Percentiles rank a stretch among this genome's conserved stretches.
phyloP scores from a whole-genome alignment of 768 basidiomycete species.

The Russula dissimulans region DNA sequence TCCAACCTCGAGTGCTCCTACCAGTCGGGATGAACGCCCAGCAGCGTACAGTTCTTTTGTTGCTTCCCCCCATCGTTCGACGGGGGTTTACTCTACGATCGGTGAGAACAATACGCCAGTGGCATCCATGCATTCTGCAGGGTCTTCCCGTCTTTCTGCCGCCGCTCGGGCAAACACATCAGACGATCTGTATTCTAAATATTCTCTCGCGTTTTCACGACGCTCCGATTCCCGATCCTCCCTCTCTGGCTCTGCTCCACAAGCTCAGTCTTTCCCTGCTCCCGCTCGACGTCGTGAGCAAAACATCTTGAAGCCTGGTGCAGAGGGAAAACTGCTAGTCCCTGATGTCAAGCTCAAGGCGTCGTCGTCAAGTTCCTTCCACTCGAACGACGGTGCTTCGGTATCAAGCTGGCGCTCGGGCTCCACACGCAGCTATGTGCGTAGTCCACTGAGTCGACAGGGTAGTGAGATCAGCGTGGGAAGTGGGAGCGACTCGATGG shows the following conservation, averaged over 20 bases:
- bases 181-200: slow-evolving; percentile 47
- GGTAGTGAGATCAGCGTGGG: slow-evolving; percentile 33
- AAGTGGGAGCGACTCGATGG: slow-evolving; percentile 24
- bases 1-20: slow-evolving; percentile 18
- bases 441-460: slow-evolving; percentile 34
- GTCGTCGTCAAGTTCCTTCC: slow-evolving; percentile 27
- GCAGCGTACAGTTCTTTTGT: slow-evolving; percentile 38
- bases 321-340: slow-evolving; percentile 56
- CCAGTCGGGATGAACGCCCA: slow-evolving; percentile 26
- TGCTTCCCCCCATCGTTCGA: slow-evolving; percentile 42
- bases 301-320: slow-evolving; percentile 46
- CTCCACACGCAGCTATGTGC: slow-evolving; percentile 22
- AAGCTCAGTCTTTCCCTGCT: slow-evolving; percentile 26
- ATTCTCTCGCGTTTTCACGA: slow-evolving; percentile 46
- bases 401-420: slow-evolving; percentile 21
- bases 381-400: slow-evolving; percentile 17
- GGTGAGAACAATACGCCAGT: slow-evolving; percentile 25
- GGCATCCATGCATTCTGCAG: slow-evolving; percentile 6
- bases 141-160: slow-evolving; percentile 23
- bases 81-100: slow-evolving; percentile 41
- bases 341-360: slow-evolving; percentile 36
- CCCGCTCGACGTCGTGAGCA: slow-evolving; percentile 39
- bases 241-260: slow-evolving; percentile 26
- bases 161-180: slow-evolving; percentile 21
- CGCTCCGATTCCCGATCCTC: slow-evolving; percentile 43